Evolutionary conservation across 345 rosid species (phyloP), one percentile per base, ranked within the genome.

Genomic region (Crucihimalaya himalaica): DNA sequence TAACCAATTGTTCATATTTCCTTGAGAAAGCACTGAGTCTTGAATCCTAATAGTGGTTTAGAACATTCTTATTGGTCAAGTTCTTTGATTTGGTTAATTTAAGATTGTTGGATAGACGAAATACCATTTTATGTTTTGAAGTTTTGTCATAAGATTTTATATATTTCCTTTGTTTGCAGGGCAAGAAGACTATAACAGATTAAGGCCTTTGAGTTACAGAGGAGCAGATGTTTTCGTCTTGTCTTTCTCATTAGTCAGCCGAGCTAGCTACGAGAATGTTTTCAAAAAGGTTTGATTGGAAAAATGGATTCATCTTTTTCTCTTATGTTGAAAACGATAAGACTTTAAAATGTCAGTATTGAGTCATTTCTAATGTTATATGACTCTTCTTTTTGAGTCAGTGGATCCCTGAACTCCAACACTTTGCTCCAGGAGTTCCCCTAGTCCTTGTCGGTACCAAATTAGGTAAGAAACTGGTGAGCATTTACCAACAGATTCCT

Each of bases 361-460:
- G 54, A 45, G 9, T 55, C 4, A 28, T 47, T 61, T 75, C 81
- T 83, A 48, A 84, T 63, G 37, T 50, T 50, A 16, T 32, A 13
- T 50, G 42, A 57, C 63, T 84, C 52, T 79, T 74, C 43, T 55
- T 79, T 62, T 71, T 50, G 73, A 71, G 6, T 66, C 88, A 94
- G 99, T 94, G 99, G 99, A 86, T 94, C 79, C 96, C 98, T 68
- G 98, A 94, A 70, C 96, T 94, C 63, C 93, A 88, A 79, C 98
- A 91, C 81, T 92, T 78, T 81, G 89, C 91, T 68, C 96, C 95
- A 2, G 97, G 98, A 72, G 82, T 91, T 59, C 98, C 98, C 4
- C 66, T 91, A 9, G 97, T 94, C 19, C 83, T 94, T 64, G 97
- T 87, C 23, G 98, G 98, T 54, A 91, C 98, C 71, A 94, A 94